These are phyloP conservation scores for Erigeron canadensis DNA, from an alignment of 129 eudicot genomes.

Conservation along the genomic window DNA sequence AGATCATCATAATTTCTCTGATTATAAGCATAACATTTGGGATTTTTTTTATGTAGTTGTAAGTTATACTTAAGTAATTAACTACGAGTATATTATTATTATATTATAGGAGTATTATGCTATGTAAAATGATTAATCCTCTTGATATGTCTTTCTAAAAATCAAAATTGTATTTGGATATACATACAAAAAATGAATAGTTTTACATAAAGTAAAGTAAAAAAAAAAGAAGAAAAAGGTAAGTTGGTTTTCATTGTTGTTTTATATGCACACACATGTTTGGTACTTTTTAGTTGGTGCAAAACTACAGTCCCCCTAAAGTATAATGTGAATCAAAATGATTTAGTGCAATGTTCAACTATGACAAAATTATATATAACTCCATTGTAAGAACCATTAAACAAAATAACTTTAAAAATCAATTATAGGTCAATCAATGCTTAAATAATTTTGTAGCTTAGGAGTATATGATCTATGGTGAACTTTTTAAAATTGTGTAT, in stretches of 20 bases:
- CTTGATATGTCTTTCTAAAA: too few species aligned
- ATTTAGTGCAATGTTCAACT: conserved; percentile 10
- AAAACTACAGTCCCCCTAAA: background rate
- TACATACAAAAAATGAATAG: too few species aligned
- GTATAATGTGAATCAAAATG: background rate
- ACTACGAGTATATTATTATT: too few species aligned
- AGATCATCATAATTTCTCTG: background rate
- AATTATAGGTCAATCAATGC: background rate
- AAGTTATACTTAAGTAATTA: background rate
- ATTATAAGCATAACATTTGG: too few species aligned
- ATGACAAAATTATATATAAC: background rate
- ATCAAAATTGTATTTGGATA: too few species aligned
- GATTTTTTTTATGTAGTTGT: background rate
- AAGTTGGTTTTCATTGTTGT: background rate
- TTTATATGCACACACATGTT: background rate
- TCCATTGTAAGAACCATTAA: background rate
- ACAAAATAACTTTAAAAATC: background rate
- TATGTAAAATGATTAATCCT: too few species aligned
- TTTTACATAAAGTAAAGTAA: too few species aligned
- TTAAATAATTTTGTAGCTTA: too few species aligned
- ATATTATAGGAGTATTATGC: too few species aligned
- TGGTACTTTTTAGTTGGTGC: background rate
- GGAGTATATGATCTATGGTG: too few species aligned
- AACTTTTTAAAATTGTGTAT: background rate
- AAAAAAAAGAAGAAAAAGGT: too few species aligned